A percentile compares a stretch with the other conserved stretches of the same genome.
Conservation (phyloP, 2,329 filamentous ascomycete genomes). For the Xylaria sp. region DNA sequence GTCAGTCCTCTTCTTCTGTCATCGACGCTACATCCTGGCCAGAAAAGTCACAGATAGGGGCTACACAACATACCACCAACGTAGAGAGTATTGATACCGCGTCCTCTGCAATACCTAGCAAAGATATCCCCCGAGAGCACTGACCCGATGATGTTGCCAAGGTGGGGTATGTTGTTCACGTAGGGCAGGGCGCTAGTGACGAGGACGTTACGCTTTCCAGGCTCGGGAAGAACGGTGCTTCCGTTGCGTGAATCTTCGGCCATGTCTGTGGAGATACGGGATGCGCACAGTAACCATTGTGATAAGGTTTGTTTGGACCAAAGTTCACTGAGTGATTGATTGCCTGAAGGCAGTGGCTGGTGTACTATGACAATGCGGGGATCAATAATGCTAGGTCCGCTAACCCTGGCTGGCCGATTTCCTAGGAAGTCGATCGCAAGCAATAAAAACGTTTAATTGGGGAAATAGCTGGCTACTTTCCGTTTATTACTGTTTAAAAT, state of each 20-base stretch:
- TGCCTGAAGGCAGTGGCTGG: too few species aligned
- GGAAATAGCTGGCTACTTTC: too few species aligned
- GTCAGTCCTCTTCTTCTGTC: conserved; percentile 22
- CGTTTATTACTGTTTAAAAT: too few species aligned
- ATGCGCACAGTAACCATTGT: too few species aligned
- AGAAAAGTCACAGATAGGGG: conserved; percentile 18
- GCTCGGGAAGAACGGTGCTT: conserved; percentile 34
- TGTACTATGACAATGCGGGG: too few species aligned
- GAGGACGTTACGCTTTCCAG: conserved; percentile 35
- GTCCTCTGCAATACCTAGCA: conserved; percentile 38
- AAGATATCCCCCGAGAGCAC: conserved; percentile 65
- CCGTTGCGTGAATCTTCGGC: conserved; percentile 25
- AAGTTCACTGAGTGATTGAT: conserved; percentile 8
- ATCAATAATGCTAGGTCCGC: too few species aligned
- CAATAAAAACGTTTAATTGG: too few species aligned
- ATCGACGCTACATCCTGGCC: conserved; percentile 24
- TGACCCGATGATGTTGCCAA: conserved; percentile 61
- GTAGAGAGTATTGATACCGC: conserved; percentile 36
- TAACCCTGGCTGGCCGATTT: too few species aligned
- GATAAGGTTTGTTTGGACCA: conserved; percentile 1
- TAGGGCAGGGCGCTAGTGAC: conserved; percentile 61
- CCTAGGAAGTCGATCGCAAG: too few species aligned
- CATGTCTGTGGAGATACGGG: conserved; percentile 29
- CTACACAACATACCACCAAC: conserved; percentile 33
- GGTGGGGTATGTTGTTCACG: conserved; percentile 66